Conservation (phyloP, 1,284 basidiomycete species). For the Paramarasmius palmivorus region DNA sequence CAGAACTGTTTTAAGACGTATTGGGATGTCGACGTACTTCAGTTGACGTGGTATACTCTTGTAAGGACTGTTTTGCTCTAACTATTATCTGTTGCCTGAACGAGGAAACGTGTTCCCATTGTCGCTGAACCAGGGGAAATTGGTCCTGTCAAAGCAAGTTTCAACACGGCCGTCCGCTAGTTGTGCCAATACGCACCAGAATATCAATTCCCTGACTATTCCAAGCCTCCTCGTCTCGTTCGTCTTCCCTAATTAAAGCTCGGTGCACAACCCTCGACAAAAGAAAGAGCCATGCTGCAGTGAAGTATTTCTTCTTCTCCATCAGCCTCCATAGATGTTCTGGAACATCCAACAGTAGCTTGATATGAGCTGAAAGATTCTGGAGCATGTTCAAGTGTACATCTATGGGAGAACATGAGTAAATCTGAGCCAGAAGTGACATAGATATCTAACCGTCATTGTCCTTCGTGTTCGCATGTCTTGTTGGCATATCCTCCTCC, state of each 20-base stretch:
- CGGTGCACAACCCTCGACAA: constrained; percentile 81
- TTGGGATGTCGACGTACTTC: constrained; percentile 39
- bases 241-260: constrained; percentile 58
- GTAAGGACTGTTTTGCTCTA: constrained; percentile 73
- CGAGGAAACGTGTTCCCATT: constrained; percentile 86
- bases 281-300: constrained; percentile 85
- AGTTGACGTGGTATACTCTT: constrained; percentile 50
- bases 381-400: constrained; percentile 69
- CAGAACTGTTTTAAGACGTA: not conserved
- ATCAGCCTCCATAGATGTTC: constrained; percentile 87
- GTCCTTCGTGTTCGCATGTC: constrained; percentile 37
- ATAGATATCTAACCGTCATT: constrained; percentile 45
- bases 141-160: constrained; percentile 52
- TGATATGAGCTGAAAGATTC: constrained; percentile 82
- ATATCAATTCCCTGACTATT: constrained; percentile 62
- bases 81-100: constrained; percentile 86
- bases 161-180: constrained; percentile 3
- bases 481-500: constrained; percentile 42
- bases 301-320: constrained; percentile 74
- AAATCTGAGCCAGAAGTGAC: not conserved
- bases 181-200: constrained; percentile 39
- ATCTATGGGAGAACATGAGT: constrained; percentile 41
- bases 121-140: constrained; percentile 82
- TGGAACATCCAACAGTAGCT: constrained; percentile 84
- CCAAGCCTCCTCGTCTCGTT: constrained; percentile 66